These are phyloP conservation scores for Aspergillus pseudotamarii DNA, from an alignment of 2,329 filamentous ascomycete genomes.

Conservation along the genomic window DNA sequence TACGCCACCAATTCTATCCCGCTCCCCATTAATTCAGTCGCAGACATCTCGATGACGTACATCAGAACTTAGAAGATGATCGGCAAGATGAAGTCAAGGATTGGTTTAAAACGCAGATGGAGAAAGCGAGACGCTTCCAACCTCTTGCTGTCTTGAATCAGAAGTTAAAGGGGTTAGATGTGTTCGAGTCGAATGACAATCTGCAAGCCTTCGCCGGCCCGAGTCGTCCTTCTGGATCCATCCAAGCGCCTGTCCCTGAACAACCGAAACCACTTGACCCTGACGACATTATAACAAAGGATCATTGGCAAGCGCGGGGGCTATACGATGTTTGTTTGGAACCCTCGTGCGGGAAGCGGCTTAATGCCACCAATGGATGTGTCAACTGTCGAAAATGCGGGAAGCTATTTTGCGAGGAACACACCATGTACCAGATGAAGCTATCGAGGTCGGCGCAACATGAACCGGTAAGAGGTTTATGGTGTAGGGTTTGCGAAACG, in stretches of 20 bases:
- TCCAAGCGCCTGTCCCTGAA: constrained; percentile 34
- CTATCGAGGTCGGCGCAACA: constrained; percentile 84
- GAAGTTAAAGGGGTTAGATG: constrained; percentile 87
- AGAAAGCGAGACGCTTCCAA: constrained; percentile 91
- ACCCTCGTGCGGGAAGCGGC: constrained; percentile 76
- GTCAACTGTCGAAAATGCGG: constrained; percentile 95
- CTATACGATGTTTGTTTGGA: constrained; percentile 82
- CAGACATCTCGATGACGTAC: constrained; percentile 81
- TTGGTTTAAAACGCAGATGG: constrained; percentile 94
- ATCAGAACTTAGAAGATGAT: constrained; percentile 84
- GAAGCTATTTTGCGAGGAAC: constrained; percentile 90
- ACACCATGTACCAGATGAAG: constrained; percentile 99
- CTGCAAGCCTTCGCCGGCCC: constrained; percentile 44
- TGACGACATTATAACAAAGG: constrained; percentile 83
- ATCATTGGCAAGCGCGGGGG: constrained; percentile 83
- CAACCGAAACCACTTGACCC: constrained; percentile 63
- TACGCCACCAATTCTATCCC: constrained; percentile 2
- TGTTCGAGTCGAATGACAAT: constrained; percentile 89
- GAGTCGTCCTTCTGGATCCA: constrained; percentile 32
- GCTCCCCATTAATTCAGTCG: constrained; percentile 23
- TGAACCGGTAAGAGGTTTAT: constrained; percentile 85
- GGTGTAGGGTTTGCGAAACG: constrained; percentile 97
- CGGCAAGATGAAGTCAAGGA: constrained; percentile 94
- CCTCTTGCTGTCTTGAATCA: constrained; percentile 89
- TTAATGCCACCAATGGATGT: constrained; percentile 78